Evolutionary conservation across 805 yeast species (phyloP).

Genomic region (Lipomyces sp.): DNA sequence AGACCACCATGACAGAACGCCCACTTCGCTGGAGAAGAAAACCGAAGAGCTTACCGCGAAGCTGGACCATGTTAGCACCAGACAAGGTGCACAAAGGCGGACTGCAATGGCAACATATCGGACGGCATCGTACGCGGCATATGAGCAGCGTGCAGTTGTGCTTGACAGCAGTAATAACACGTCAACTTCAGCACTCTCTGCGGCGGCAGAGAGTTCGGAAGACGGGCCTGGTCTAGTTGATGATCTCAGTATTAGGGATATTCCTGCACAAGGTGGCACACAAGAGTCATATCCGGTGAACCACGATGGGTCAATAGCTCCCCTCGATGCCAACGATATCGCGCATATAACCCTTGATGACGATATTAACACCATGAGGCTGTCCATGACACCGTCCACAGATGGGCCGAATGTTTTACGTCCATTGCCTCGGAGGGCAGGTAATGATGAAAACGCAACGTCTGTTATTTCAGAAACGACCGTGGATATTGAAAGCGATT

Average conservation of each 20-base stretch:
- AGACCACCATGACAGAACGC: not conserved
- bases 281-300: not conserved
- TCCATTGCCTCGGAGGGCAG: not conserved
- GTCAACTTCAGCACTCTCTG: conserved; percentile 4
- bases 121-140: conserved; percentile 12
- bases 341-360: not conserved
- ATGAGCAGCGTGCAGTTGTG: conserved; percentile 16
- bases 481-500: not conserved
- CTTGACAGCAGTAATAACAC: not conserved
- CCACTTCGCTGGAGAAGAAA: not conserved
- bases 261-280: not conserved
- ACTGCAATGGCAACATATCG: conserved; percentile 29
- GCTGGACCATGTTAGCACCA: conserved; percentile 12
- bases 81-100: conserved; percentile 25
- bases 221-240: not conserved
- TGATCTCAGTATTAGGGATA: not conserved
- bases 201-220: not conserved
- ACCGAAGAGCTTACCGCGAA: conserved; percentile 10
- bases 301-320: conserved; percentile 2
- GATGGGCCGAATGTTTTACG: not conserved
- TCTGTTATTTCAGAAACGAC: not conserved
- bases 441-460: not conserved
- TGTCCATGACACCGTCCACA: not conserved
- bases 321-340: not conserved
- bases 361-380: not conserved